Evolutionary conservation across 805 yeast species (phyloP).

Genomic region (Komagataella pseudopastoris): DNA sequence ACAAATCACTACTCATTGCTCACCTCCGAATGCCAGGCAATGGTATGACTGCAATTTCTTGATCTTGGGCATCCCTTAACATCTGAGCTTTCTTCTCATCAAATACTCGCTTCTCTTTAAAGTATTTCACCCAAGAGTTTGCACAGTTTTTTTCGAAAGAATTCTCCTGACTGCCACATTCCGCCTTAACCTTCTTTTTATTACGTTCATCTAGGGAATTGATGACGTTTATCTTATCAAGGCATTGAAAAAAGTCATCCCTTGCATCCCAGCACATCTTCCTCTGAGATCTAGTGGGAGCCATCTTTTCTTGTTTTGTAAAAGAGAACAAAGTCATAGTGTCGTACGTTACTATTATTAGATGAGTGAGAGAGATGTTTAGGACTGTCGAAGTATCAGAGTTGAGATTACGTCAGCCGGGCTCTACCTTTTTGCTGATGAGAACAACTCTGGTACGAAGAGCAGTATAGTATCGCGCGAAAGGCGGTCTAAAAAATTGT

Average conservation of each 20-base stretch:
- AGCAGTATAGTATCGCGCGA: too few species aligned
- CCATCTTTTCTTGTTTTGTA: constrained; percentile 16
- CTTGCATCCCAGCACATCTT: constrained; percentile 84
- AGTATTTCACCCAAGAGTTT: constrained; percentile 78
- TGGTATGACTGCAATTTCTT: constrained; percentile 34
- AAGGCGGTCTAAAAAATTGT: too few species aligned
- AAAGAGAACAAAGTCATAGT: constrained; percentile 41
- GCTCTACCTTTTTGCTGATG: too few species aligned
- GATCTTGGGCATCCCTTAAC: constrained; percentile 55
- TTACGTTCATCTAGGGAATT: constrained; percentile 52
- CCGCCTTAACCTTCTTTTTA: constrained; percentile 29
- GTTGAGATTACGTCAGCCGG: not conserved
- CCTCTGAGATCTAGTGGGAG: constrained; percentile 51
- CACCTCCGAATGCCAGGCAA: constrained; percentile 14
- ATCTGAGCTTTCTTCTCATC: constrained; percentile 60
- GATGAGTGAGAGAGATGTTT: too few species aligned
- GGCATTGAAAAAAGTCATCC: constrained; percentile 64
- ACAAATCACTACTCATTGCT: not conserved
- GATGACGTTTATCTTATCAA: constrained; percentile 51
- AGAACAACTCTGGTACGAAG: too few species aligned
- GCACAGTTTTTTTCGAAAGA: constrained; percentile 67
- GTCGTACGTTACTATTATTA: not conserved
- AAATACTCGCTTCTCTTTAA: constrained; percentile 78
- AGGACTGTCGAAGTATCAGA: too few species aligned
- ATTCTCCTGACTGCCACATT: constrained; percentile 45